Conservation (phyloP, 192 early-diverging fungal species). For the Phlyctochytrium bullatum region DNA sequence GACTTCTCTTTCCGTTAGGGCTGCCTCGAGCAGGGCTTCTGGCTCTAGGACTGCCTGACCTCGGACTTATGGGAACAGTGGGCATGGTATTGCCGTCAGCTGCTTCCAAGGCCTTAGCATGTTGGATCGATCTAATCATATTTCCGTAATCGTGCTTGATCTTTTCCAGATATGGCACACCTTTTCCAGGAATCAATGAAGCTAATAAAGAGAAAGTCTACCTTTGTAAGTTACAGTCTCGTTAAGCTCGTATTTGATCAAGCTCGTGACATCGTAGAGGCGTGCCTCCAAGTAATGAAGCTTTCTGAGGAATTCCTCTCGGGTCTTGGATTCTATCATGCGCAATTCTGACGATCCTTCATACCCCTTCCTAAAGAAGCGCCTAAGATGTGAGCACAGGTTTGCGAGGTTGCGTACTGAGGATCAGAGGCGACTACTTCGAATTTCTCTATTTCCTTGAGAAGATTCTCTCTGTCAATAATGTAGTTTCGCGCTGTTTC, state of each 20-base stretch:
- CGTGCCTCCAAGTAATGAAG: slow-evolving; percentile 43
- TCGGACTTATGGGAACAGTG: no score
- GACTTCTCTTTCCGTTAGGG: no score
- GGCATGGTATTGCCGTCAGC: no score
- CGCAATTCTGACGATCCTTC: slow-evolving; percentile 46
- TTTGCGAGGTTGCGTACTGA: slow-evolving; percentile 15
- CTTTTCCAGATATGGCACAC: slow-evolving; percentile 52
- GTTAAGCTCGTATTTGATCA: slow-evolving; percentile 46
- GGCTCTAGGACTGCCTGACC: no score
- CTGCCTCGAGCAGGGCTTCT: no score
- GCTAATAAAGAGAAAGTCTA: slow-evolving; percentile 1
- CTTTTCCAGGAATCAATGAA: slow-evolving; percentile 16
- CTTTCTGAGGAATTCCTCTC: slow-evolving; percentile 44
- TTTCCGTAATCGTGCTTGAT: slow-evolving; percentile 55
- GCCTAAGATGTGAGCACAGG: no score
- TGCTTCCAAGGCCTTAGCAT: not conserved
- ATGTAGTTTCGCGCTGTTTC: slow-evolving; percentile 40
- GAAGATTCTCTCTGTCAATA: slow-evolving; percentile 36
- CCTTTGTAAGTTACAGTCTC: slow-evolving; percentile 57
- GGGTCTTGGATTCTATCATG: slow-evolving; percentile 39
- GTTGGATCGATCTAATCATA: slow-evolving; percentile 26
- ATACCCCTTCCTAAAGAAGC: slow-evolving; percentile 42
- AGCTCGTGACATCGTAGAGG: slow-evolving; percentile 31
- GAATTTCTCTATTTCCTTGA: slow-evolving; percentile 45
- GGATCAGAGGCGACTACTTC: slow-evolving; percentile 50